Conservation (phyloP, 176 grass and related monocot species). For the Oryza punctata region DNA sequence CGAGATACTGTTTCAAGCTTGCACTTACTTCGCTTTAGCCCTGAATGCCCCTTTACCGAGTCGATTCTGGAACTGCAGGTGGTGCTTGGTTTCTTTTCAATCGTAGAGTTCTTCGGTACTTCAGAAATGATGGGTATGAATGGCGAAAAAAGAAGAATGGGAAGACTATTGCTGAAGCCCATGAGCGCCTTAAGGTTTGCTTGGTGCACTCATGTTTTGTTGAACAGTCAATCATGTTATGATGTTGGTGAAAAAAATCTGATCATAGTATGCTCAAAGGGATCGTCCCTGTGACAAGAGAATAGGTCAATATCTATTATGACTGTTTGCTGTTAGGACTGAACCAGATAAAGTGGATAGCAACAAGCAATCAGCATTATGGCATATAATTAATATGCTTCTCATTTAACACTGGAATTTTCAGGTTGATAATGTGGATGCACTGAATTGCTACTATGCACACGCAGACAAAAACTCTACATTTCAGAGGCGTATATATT, state of each 20-base stretch:
- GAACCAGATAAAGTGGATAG: slow-evolving; percentile 9
- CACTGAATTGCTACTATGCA: slow-evolving; percentile 80
- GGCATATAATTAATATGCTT: slow-evolving; percentile 1
- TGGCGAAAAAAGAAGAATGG: slow-evolving; percentile 82
- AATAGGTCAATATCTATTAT: background rate
- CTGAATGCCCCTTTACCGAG: slow-evolving; percentile 9
- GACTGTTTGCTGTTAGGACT: background rate
- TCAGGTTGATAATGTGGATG: slow-evolving; percentile 74
- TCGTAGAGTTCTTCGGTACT: slow-evolving; percentile 76
- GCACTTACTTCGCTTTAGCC: background rate
- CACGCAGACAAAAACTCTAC: slow-evolving; percentile 54
- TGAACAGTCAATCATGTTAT: background rate
- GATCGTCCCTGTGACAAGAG: background rate
- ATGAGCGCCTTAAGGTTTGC: slow-evolving; percentile 84
- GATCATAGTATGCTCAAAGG: background rate
- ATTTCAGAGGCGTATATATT: slow-evolving; percentile 82
- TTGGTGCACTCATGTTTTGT: background rate
- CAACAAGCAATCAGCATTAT: background rate
- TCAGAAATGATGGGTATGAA: slow-evolving; percentile 74
- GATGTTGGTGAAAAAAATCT: background rate
- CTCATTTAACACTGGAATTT: slow-evolving; percentile 22
- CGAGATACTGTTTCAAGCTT: slow-evolving; percentile 37
- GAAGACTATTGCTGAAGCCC: slow-evolving; percentile 69
- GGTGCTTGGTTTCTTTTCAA: slow-evolving; percentile 95
- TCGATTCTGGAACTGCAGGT: slow-evolving; percentile 53